A percentile compares a stretch with the other conserved stretches of the same genome.
These are phyloP conservation scores for Intubia oerlemansii DNA, from an alignment of 2,329 filamentous ascomycete genomes.

Conservation along the genomic window DNA sequence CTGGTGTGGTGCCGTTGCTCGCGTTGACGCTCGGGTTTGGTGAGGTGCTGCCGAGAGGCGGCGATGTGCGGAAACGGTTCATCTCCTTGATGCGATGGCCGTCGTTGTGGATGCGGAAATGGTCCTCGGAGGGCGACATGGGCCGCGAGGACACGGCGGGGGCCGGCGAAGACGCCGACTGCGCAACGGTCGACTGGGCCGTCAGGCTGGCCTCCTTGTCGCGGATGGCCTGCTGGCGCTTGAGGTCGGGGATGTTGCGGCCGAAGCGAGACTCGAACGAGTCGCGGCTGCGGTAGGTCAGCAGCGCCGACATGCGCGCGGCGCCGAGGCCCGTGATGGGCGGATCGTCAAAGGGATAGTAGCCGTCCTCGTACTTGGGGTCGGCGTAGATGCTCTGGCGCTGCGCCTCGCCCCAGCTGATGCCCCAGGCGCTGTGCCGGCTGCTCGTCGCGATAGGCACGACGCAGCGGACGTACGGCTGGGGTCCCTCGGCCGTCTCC, in stretches of 20 bases:
- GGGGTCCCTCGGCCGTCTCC: slow-evolving; percentile 10
- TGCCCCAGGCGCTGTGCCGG: slow-evolving; percentile 72
- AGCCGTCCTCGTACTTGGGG: slow-evolving; percentile 94
- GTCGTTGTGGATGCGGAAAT: slow-evolving; percentile 69
- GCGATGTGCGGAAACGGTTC: slow-evolving; percentile 19
- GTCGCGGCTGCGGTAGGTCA: slow-evolving; percentile 91
- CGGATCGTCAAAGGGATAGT: slow-evolving; percentile 74
- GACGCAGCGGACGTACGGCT: slow-evolving; percentile 61
- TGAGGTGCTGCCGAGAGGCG: not conserved
- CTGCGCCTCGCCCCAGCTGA: slow-evolving; percentile 79
- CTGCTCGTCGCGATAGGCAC: slow-evolving; percentile 74
- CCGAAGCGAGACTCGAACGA: slow-evolving; percentile 94
- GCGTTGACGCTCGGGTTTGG: no score
- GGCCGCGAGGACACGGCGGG: not conserved
- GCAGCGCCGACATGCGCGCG: slow-evolving; percentile 84
- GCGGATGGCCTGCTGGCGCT: slow-evolving; percentile 64
- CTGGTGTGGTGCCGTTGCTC: no score
- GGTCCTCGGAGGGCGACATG: slow-evolving; percentile 38
- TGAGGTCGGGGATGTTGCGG: slow-evolving; percentile 73
- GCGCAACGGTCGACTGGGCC: not conserved
- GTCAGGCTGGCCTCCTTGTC: slow-evolving; percentile 31
- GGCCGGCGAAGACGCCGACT: not conserved
- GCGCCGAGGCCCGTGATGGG: slow-evolving; percentile 74
- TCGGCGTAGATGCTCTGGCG: slow-evolving; percentile 92
- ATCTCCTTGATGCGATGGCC: slow-evolving; percentile 44